phyloP scores from a whole-genome alignment of 2,329 filamentous ascomycete species.

The Monosporascus sp. region DNA sequence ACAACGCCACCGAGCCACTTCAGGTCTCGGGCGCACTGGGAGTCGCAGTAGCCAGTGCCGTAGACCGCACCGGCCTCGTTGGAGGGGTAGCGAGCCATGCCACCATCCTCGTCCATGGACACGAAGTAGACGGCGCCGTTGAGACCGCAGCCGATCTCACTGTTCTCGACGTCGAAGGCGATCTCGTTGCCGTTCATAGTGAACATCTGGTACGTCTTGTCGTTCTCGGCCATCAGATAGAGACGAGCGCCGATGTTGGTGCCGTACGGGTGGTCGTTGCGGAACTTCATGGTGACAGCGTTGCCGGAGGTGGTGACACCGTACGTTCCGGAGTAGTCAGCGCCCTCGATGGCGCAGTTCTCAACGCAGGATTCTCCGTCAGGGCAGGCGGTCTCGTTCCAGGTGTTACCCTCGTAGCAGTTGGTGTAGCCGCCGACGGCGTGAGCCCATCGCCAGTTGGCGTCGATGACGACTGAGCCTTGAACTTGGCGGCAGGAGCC shows the following conservation, averaged over 20 bases:
- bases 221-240: conserved; percentile 48
- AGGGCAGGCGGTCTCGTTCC: conserved; percentile 28
- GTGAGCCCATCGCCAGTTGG: conserved; percentile 49
- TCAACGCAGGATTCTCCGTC: conserved; percentile 31
- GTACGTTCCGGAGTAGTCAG: conserved; percentile 36
- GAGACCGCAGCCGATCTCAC: conserved; percentile 51
- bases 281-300: conserved; percentile 42
- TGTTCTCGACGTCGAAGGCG: conserved; percentile 58
- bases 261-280: conserved; percentile 33
- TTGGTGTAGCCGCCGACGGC: conserved; percentile 33
- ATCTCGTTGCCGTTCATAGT: conserved; percentile 55
- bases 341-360: conserved; percentile 38
- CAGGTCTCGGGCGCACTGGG: conserved; percentile 40
- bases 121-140: conserved; percentile 57
- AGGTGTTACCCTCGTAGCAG: conserved; percentile 39
- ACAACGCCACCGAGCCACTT: conserved; percentile 48
- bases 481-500: conserved; percentile 35
- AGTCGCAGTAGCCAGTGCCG: conserved; percentile 51
- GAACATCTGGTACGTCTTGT: conserved; percentile 52
- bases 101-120: conserved; percentile 50
- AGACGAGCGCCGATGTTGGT: conserved; percentile 40
- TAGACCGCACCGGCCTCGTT: conserved; percentile 46
- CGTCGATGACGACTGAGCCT: conserved; percentile 41
- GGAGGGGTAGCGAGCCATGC: conserved; percentile 36
- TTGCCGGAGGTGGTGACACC: conserved; percentile 40